Evolutionary conservation across 2,329 filamentous ascomycete genomes (phyloP).

Genomic region (Clonostachys byssicola): DNA sequence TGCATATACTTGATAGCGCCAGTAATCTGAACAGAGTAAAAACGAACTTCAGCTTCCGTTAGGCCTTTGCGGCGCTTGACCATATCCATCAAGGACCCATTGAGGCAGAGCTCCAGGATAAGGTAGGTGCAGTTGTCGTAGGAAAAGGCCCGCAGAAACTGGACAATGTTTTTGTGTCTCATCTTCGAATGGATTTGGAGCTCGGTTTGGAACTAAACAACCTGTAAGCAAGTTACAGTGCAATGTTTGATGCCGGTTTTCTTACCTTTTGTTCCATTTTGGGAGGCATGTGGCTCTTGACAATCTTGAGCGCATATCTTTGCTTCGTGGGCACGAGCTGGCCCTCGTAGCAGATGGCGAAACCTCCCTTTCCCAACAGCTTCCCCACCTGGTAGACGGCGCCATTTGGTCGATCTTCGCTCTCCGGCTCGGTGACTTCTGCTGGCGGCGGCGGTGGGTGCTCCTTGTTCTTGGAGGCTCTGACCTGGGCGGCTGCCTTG

Average conservation of each 20-base stretch:
- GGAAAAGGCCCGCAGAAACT: conserved; percentile 91
- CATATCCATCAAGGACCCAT: conserved; percentile 97
- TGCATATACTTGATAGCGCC: conserved; percentile 99
- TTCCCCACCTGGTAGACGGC: conserved; percentile 71
- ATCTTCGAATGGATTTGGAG: conserved; percentile 98
- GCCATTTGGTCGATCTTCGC: conserved; percentile 64
- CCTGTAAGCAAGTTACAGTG: conserved; percentile 8
- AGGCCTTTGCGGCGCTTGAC: conserved; percentile 87
- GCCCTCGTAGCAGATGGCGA: conserved; percentile 76
- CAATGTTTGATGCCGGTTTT: background rate
- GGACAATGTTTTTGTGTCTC: conserved; percentile 91
- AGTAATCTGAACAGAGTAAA: conserved; percentile 91
- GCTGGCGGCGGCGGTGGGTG: conserved; percentile 61
- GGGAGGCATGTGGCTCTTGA: conserved; percentile 75
- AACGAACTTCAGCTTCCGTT: conserved; percentile 89
- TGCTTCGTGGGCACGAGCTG: conserved; percentile 62
- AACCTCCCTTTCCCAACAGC: conserved; percentile 75
- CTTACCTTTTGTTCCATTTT: conserved; percentile 81
- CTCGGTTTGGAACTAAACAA: conserved; percentile 65
- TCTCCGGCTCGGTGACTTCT: conserved; percentile 58
- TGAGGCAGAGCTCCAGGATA: conserved; percentile 88
- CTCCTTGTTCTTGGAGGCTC: conserved; percentile 59
- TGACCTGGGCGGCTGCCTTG: conserved; percentile 47
- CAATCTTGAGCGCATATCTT: conserved; percentile 75
- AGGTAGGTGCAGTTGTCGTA: conserved; percentile 89